These are phyloP conservation scores for Exophiala oligosperma DNA, from an alignment of 2,329 filamentous ascomycete genomes.

Conservation along the genomic window DNA sequence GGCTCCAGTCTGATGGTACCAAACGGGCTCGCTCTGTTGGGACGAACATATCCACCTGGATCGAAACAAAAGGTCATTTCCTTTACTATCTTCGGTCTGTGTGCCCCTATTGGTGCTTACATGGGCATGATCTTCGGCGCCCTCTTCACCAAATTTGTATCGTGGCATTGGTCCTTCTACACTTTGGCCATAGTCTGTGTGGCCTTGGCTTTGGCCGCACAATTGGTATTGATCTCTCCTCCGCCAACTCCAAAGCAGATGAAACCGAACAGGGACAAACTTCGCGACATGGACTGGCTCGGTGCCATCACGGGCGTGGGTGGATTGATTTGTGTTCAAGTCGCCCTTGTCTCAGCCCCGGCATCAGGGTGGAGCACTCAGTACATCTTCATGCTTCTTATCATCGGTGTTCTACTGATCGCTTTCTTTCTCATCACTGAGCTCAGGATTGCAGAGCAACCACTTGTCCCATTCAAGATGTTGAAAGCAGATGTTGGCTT, in stretches of 20 bases:
- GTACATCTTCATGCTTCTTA: constrained; percentile 52
- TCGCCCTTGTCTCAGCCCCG: constrained; percentile 62
- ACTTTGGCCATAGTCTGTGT: constrained; percentile 39
- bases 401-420: constrained; percentile 49
- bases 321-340: constrained; percentile 60
- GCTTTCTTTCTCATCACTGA: constrained; percentile 50
- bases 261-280: constrained; percentile 29
- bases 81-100: constrained; percentile 49
- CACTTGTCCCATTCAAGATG: constrained; percentile 49
- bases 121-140: constrained; percentile 33
- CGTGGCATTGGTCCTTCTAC: constrained; percentile 51
- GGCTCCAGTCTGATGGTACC: constrained; percentile 62
- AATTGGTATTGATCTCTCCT: constrained; percentile 38
- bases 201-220: constrained; percentile 34
- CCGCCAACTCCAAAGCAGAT: constrained; percentile 27
- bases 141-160: constrained; percentile 32
- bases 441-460: constrained; percentile 40
- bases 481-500: constrained; percentile 52
- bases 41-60: constrained; percentile 54
- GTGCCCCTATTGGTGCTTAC: constrained; percentile 44
- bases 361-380: constrained; percentile 56
- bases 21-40: constrained; percentile 62
- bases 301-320: constrained; percentile 46
- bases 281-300: constrained; percentile 38
- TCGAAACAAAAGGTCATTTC: constrained; percentile 54